Percentiles rank a stretch among this genome's conserved stretches.
phyloP scores from a whole-genome alignment of 2,329 filamentous ascomycete species.

The Pyrenophora seminiperda region DNA sequence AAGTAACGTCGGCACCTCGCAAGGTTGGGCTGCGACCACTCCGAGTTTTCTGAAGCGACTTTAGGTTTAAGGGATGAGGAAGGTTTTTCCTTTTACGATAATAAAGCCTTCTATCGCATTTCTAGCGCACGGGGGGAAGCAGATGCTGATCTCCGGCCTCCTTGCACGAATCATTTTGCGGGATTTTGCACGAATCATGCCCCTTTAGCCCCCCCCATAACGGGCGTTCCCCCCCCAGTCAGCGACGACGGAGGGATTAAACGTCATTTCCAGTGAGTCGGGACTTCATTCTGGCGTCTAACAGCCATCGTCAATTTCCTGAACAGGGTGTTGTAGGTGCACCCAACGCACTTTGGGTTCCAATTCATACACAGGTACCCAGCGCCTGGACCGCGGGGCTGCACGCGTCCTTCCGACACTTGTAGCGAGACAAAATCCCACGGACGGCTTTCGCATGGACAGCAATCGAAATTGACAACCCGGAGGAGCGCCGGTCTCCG shows the following conservation, averaged over 20 bases:
- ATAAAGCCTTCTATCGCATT: constrained; percentile 16
- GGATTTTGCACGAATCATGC: constrained; percentile 20
- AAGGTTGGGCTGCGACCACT: neutral
- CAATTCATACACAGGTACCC: constrained; percentile 19
- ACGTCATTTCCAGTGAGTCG: constrained; percentile 20
- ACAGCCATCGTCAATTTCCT: constrained; percentile 19
- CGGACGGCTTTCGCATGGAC: constrained; percentile 15
- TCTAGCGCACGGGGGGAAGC: constrained; percentile 42
- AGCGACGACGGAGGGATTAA: constrained; percentile 9
- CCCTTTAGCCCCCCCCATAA: constrained; percentile 15
- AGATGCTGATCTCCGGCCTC: constrained; percentile 27
- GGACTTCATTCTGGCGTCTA: constrained; percentile 19
- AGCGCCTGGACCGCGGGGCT: constrained; percentile 15
- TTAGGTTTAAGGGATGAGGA: constrained; percentile 3
- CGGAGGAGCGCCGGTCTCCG: constrained; percentile 14
- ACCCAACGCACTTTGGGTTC: constrained; percentile 13
- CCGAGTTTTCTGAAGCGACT: neutral
- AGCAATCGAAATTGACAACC: constrained; percentile 8
- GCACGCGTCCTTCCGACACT: constrained; percentile 12
- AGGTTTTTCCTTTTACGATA: constrained; percentile 19
- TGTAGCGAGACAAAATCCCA: constrained; percentile 13
- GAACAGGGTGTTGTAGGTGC: constrained; percentile 6
- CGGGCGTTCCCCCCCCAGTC: constrained; percentile 12
- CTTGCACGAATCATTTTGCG: constrained; percentile 24
- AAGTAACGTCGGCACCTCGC: too few species aligned